These are phyloP conservation scores for Saturnispora serradocipensis DNA, from an alignment of 805 yeast genomes.

Conservation along the genomic window DNA sequence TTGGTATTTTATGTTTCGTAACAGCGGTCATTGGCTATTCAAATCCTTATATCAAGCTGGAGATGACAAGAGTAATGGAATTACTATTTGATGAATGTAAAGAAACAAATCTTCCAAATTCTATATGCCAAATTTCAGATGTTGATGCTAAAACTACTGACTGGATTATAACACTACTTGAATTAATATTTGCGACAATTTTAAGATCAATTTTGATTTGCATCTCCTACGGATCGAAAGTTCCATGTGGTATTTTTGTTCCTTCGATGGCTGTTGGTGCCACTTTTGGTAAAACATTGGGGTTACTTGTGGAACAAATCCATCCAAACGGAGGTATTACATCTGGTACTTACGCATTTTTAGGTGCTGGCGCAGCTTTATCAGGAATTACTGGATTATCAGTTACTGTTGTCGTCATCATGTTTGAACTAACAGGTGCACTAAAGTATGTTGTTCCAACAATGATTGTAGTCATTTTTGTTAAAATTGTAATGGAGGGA, in stretches of 20 bases:
- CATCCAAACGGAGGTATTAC: constrained; percentile 45
- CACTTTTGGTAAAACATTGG: constrained; percentile 81
- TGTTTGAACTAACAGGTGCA: constrained; percentile 97
- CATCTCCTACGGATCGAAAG: constrained; percentile 83
- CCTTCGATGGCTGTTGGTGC: constrained; percentile 98
- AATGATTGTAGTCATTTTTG: constrained; percentile 89
- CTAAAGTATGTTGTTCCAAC: constrained; percentile 85
- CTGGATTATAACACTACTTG: constrained; percentile 30
- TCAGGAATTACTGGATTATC: constrained; percentile 93
- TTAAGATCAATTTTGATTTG: constrained; percentile 65
- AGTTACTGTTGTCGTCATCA: constrained; percentile 85
- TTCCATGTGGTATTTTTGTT: constrained; percentile 96
- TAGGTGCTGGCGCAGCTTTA: constrained; percentile 93
- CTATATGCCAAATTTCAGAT: constrained; percentile 10
- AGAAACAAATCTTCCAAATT: neutral
- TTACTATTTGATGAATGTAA: constrained; percentile 55
- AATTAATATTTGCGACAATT: constrained; percentile 62
- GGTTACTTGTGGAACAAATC: constrained; percentile 52
- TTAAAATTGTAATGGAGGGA: constrained; percentile 67
- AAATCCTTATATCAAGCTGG: constrained; percentile 69
- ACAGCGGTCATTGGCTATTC: constrained; percentile 77
- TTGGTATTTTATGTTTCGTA: constrained; percentile 50
- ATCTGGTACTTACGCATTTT: constrained; percentile 90
- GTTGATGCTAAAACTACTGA: neutral
- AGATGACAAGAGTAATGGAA: constrained; percentile 96